These are phyloP conservation scores for Yamagishiella unicocca DNA, from an alignment of 139 green algal species.

Conservation along the genomic window DNA sequence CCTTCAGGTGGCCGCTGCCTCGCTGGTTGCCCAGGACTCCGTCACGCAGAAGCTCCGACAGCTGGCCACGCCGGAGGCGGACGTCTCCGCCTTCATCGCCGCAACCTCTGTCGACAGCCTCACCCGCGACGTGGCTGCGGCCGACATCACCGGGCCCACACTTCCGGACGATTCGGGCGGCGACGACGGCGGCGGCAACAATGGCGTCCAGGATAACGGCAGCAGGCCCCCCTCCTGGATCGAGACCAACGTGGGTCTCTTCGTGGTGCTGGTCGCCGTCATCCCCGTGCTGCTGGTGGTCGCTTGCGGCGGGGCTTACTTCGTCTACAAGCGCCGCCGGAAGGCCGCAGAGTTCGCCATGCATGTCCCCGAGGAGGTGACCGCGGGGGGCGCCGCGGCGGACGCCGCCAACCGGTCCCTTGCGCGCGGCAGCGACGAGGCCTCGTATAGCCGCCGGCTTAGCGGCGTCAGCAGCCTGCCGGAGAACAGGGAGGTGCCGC, in stretches of 20 bases:
- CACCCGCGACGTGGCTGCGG: not conserved
- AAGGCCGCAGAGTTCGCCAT: not conserved
- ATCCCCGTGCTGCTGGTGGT: not conserved
- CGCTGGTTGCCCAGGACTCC: slow-evolving; percentile 14
- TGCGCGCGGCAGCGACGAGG: not conserved
- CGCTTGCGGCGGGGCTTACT: slow-evolving; percentile 25
- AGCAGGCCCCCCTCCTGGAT: not conserved
- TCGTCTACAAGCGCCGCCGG: not conserved
- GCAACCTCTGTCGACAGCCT: not conserved
- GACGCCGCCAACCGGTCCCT: not conserved
- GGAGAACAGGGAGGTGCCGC: slow-evolving; percentile 2
- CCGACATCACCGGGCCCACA: not conserved
- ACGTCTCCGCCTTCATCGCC: slow-evolving; percentile 25
- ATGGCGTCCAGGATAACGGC: not conserved
- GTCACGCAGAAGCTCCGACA: slow-evolving; percentile 12
- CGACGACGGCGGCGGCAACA: not conserved
- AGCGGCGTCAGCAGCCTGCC: slow-evolving; percentile 8
- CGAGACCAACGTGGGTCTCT: not conserved
- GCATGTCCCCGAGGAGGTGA: not conserved
- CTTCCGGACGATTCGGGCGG: not conserved
- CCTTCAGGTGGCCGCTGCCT: slow-evolving; percentile 21
- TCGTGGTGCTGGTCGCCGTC: slow-evolving; percentile 3
- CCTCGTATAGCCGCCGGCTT: slow-evolving; percentile 1
- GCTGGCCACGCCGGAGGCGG: not conserved
- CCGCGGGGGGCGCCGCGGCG: not conserved